Evolutionary conservation across 257 asterid species (phyloP).

Genomic region (Solanum piurae): DNA sequence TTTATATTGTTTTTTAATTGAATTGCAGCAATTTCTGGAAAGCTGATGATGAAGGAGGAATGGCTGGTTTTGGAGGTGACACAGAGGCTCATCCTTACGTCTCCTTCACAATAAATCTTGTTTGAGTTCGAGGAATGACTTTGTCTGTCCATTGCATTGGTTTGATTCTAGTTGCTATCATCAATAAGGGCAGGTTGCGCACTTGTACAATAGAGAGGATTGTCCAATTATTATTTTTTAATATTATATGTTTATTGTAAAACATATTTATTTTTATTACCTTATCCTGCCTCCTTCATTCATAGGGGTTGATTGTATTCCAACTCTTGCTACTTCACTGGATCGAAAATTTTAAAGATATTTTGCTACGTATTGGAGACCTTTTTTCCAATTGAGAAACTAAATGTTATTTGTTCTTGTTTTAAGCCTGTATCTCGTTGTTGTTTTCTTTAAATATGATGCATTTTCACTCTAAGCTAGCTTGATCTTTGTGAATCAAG

Average conservation of each 20-base stretch:
- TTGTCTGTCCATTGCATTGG: constrained; percentile 20
- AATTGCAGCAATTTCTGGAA: constrained; percentile 78
- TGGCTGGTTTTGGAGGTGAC: constrained; percentile 59
- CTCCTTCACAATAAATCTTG: constrained; percentile 82
- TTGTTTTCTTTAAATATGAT: neutral
- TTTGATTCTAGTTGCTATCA: constrained; percentile 8
- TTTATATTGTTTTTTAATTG: constrained; percentile 4
- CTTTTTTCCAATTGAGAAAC: neutral
- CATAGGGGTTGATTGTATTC: neutral
- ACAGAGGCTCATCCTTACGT: constrained; percentile 72
- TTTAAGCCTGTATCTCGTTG: neutral
- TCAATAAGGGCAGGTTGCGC: constrained; percentile 20
- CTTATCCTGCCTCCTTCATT: neutral
- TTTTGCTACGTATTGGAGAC: neutral
- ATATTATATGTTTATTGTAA: constrained; percentile 17
- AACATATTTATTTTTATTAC: neutral
- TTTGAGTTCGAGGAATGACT: constrained; percentile 22
- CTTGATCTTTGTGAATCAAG: neutral
- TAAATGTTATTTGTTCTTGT: neutral
- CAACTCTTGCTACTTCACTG: neutral
- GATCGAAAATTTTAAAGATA: neutral
- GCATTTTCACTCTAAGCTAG: neutral
- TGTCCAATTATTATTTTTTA: constrained; percentile 6
- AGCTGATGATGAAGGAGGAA: constrained; percentile 71
- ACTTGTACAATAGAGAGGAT: constrained; percentile 21